Evolutionary conservation across 2,329 filamentous ascomycete species (phyloP), one percentile per base, ranked within the genome.

Genomic region (Clonostachys sp.): DNA sequence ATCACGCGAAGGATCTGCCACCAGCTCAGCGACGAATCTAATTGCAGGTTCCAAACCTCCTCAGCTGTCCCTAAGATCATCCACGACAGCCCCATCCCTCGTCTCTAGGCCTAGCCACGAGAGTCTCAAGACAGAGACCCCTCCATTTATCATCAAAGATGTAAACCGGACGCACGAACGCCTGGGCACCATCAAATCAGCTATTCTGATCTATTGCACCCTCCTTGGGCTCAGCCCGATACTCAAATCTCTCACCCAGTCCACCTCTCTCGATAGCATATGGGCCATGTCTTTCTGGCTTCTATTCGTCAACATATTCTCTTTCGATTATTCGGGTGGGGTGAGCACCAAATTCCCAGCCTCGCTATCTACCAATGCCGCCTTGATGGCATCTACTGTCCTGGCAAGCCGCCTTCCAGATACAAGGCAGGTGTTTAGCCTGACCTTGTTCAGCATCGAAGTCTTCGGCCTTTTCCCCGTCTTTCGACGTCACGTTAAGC

Each of bases 401-500:
- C 80, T 99, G 12, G 94, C 94, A 3, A 95, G 89, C 44, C 86
- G 91, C 0, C 77, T 99, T 12, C 89, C 89, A 7, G 90, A 86
- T 14, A 97, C 94, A 0, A 91, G 90, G 1, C 89, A 96, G 63
- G 94, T 99, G 1, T 99, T 99, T 61, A 92, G 87, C 53, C 74
- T 99, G 33, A 96, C 92, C 1, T 80, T 99, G 6, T 97, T 99
- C 77, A 91, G 86, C 51, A 97, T 99, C 57, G 90, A 99, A 64
- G 90, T 99, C 2, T 99, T 97, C 65, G 94, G 92, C 0, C 77
- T 99, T 8, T 97, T 97, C 56, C 94, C 94, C n/a, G 91, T 99
- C 5, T 97, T 97, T 61, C 77, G 94, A n/a, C 81, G 91, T 6
- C 89, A 96, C 60, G 80, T 95, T 10, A 81, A 89, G 14, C 86